phyloP scores from a whole-genome alignment of 192 early-diverging fungal species.

The Gryganskiella cystojenkinii region DNA sequence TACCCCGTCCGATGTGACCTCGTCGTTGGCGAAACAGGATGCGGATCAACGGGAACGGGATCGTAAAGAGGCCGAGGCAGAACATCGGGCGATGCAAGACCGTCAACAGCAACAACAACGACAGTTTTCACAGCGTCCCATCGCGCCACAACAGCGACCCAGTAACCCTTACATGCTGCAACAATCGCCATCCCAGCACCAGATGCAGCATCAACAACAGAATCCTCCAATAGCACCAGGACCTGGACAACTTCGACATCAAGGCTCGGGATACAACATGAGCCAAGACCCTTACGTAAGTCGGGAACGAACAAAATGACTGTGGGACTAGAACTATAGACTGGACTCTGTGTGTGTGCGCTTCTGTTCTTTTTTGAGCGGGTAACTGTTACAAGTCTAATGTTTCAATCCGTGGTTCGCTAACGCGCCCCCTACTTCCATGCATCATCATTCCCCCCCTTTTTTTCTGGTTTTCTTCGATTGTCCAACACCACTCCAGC shows the following conservation, averaged over 20 bases:
- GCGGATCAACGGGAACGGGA: conserved; percentile 4
- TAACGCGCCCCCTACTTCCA: not conserved
- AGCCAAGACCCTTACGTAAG: conserved; percentile 10
- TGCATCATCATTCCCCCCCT: too few relatives aligned
- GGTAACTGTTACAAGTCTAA: too few relatives aligned
- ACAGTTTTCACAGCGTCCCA: conserved; percentile 1
- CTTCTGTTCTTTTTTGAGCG: too few relatives aligned
- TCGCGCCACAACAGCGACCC: not conserved
- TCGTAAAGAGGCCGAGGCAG: conserved; percentile 24
- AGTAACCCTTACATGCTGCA: conserved; percentile 26
- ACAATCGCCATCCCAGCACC: conserved; percentile 2
- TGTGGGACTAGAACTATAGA: too few relatives aligned
- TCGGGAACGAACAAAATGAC: too few relatives aligned
- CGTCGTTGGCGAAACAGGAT: conserved; percentile 7
- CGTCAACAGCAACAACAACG: conserved; percentile 7
- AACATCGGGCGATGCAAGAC: conserved; percentile 4
- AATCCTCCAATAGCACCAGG: not conserved
- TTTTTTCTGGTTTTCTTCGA: not conserved
- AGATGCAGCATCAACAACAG: not conserved
- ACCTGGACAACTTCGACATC: not conserved
- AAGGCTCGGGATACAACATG: not conserved
- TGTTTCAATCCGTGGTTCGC: not conserved
- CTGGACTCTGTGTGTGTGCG: too few relatives aligned
- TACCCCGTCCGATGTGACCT: conserved; percentile 7
- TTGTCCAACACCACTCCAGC: not conserved